Evolutionary conservation across 805 yeast species (phyloP).

Genomic region (Metschnikowia shivogae): DNA sequence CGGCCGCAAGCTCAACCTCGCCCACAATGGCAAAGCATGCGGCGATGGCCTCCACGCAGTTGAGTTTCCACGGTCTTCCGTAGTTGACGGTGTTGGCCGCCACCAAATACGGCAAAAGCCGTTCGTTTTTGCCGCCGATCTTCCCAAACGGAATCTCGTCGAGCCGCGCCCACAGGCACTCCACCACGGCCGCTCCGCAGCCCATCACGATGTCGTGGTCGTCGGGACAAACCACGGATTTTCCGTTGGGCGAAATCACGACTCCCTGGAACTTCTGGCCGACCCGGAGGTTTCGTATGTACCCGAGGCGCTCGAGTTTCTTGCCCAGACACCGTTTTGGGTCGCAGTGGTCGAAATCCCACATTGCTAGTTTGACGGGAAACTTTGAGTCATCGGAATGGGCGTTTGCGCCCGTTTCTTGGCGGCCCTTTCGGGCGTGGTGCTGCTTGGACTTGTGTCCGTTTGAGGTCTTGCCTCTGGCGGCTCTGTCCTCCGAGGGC

Average conservation of each 20-base stretch:
- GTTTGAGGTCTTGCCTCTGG: slow-evolving; percentile 42
- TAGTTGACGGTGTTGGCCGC: slow-evolving; percentile 98
- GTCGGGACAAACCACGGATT: slow-evolving; percentile 82
- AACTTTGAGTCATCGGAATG: slow-evolving; percentile 34
- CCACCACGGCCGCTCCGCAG: slow-evolving; percentile 94
- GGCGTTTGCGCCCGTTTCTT: slow-evolving; percentile 28
- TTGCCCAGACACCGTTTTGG: slow-evolving; percentile 97
- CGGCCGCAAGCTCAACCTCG: slow-evolving; percentile 81
- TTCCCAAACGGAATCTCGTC: slow-evolving; percentile 93
- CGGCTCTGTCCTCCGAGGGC: slow-evolving; percentile 38
- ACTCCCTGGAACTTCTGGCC: slow-evolving; percentile 93
- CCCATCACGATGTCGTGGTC: slow-evolving; percentile 74
- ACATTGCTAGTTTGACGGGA: slow-evolving; percentile 91
- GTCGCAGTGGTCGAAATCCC: slow-evolving; percentile 99
- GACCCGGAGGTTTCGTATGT: slow-evolving; percentile 72
- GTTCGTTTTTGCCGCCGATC: slow-evolving; percentile 86
- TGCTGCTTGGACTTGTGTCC: slow-evolving; percentile 55
- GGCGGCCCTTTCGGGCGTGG: slow-evolving; percentile 39
- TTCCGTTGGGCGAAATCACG: slow-evolving; percentile 91
- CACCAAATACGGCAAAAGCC: slow-evolving; percentile 84
- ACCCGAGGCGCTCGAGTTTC: slow-evolving; percentile 82
- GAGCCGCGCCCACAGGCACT: slow-evolving; percentile 97
- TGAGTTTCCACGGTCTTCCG: slow-evolving; percentile 92
- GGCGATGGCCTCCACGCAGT: slow-evolving; percentile 96
- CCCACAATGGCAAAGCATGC: slow-evolving; percentile 96